Base-by-base conservation (phyloP, 495 filamentous ascomycete genomes). In the Penicillium riverlandense region DNA sequence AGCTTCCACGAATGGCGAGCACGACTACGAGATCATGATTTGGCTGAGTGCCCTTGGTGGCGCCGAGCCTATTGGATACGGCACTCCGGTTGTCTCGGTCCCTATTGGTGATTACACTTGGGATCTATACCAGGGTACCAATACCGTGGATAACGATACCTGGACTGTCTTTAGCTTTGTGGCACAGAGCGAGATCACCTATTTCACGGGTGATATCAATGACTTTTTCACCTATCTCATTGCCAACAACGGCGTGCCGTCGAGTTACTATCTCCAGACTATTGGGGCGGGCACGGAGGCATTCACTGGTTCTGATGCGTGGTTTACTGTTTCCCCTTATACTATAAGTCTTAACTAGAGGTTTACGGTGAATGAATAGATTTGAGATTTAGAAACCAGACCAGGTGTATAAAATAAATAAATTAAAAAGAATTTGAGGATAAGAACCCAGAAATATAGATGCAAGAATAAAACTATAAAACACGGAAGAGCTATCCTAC, bases 1-100 rank as follows among this genome's bases (percentile, higher is more conserved):
- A 45, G 55, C 77, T 33, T 79, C 76, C 53, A 67, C 67, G 33
- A 59, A 62, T 2, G 50, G 61, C 12, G 57, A 63, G 3, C 44
- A 67, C n/a, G 56, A 68, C 35, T 78, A 77, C 56, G 78, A 82
- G 52, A 59, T 82, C 50, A 82, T 82, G 78, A 64, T 82, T 44
- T 82, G 78, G 77, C 66, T 80, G 6, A 74, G 55, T 11, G 63
- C 68, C 31, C 53, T 69, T 29, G 73, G 73, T 28, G 72, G 69
- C 13, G 72, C 77, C 7, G 69, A 69, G 5, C 74, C 75, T 5
- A 78, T 79, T 43, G 39, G 45, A 8, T 29, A 40, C 28, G 11
- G 14, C 3, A 11, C 10, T 12, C 8, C 13, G 5, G 22, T 39
- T 3, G 7, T 38, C 16, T 15, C 38, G 6, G 9, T 34, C 10